A percentile compares a stretch with the other conserved stretches of the same genome.
These are phyloP conservation scores for Sugiyamaella valdiviana DNA, from an alignment of 805 yeast species.

Conservation along the genomic window DNA sequence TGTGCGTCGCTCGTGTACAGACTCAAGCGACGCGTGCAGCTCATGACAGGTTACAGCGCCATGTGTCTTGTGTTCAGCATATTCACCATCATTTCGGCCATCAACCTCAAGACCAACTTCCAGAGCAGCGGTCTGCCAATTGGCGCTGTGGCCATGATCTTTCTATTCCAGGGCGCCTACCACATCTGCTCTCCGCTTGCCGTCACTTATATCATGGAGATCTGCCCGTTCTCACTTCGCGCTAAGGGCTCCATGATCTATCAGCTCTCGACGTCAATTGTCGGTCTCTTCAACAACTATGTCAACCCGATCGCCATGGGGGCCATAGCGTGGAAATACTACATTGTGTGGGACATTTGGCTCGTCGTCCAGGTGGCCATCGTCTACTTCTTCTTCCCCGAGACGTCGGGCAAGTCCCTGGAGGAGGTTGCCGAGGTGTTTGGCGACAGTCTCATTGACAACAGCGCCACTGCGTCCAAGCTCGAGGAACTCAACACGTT, in stretches of 20 bases:
- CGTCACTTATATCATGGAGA: slow-evolving; percentile 20
- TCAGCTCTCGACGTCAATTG: slow-evolving; percentile 9
- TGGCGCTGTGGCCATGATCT: slow-evolving; percentile 15
- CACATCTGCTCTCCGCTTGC: neutral
- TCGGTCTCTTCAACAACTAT: slow-evolving; percentile 27
- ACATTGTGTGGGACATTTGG: slow-evolving; percentile 31
- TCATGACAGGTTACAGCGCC: neutral
- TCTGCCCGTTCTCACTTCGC: slow-evolving; percentile 29
- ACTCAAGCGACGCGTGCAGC: slow-evolving; percentile 1
- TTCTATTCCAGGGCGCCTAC: slow-evolving; percentile 15
- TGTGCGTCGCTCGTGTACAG: slow-evolving; percentile 6
- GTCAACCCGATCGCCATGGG: slow-evolving; percentile 38
- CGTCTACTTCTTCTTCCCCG: slow-evolving; percentile 36
- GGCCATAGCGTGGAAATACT: slow-evolving; percentile 40
- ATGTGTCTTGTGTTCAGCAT: slow-evolving; percentile 18
- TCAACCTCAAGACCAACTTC: slow-evolving; percentile 8
- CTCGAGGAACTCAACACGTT: neutral
- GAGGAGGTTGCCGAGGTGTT: slow-evolving; percentile 41
- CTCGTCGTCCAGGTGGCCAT: slow-evolving; percentile 27
- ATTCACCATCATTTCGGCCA: slow-evolving; percentile 31
- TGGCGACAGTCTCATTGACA: slow-evolving; percentile 27
- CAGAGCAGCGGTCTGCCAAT: slow-evolving; percentile 3
- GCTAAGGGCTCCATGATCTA: slow-evolving; percentile 36
- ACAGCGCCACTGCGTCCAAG: neutral
- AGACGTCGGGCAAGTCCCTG: slow-evolving; percentile 40